Percentiles rank a stretch among this genome's conserved stretches.
phyloP scores from a whole-genome alignment of 768 basidiomycete species.

The Pleurotus eryngii region DNA sequence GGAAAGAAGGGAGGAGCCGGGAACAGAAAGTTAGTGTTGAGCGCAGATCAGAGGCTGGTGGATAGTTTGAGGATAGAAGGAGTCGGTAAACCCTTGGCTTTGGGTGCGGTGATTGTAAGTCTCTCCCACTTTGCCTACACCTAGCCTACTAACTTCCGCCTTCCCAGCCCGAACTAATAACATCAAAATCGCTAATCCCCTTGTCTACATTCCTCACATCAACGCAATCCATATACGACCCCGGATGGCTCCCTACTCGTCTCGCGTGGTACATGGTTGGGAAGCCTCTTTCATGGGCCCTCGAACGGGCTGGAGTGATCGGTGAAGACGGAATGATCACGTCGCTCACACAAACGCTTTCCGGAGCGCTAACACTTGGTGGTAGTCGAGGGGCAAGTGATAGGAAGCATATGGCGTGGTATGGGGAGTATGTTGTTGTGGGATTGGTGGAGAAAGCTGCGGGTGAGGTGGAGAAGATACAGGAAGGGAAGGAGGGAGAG shows the following conservation, averaged over 20 bases:
- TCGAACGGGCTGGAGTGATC: conserved; percentile 74
- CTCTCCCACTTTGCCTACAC: not conserved
- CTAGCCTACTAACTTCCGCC: conserved; percentile 6
- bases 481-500: conserved; percentile 32
- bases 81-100: conserved; percentile 71
- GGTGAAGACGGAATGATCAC: conserved; percentile 49
- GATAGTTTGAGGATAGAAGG: conserved; percentile 63
- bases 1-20: not conserved
- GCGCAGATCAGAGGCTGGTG: conserved; percentile 48
- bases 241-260: conserved; percentile 61
- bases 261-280: conserved; percentile 71
- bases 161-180: conserved; percentile 49
- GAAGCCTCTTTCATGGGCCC: conserved; percentile 83
- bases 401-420: conserved; percentile 37
- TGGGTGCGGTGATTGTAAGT: conserved; percentile 75
- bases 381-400: not conserved
- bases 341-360: conserved; percentile 17
- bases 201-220: conserved; percentile 53
- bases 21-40: conserved; percentile 53
- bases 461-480: conserved; percentile 47
- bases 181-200: conserved; percentile 47
- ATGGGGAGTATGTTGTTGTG: conserved; percentile 71
- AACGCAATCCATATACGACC: conserved; percentile 60
- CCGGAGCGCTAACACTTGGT: conserved; percentile 13
- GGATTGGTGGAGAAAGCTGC: conserved; percentile 65